These are phyloP conservation scores for Mikania micrantha DNA, from an alignment of 129 eudicot genomes.

Conservation along the genomic window DNA sequence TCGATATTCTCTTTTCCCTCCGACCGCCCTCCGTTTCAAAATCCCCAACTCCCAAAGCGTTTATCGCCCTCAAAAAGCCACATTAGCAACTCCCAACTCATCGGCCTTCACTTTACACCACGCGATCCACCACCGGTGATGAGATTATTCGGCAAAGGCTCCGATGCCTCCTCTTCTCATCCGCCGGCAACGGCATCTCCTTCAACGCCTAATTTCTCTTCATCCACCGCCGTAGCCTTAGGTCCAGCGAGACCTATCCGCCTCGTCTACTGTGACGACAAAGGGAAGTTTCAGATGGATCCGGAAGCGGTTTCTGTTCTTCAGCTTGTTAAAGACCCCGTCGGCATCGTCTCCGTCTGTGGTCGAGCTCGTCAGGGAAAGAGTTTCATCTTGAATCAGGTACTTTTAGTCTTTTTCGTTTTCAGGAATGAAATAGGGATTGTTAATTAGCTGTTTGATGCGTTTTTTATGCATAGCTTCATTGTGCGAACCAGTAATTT, in stretches of 20 bases:
- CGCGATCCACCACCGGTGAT: conserved; percentile 10
- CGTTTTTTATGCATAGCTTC: neutral
- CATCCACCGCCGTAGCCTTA: conserved; percentile 30
- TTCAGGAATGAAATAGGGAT: conserved; percentile 19
- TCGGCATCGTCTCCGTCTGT: conserved; percentile 90
- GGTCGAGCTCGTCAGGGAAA: conserved; percentile 99
- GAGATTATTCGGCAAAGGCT: conserved; percentile 35
- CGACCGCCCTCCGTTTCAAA: neutral
- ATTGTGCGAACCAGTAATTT: neutral
- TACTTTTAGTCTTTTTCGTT: neutral
- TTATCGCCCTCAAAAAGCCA: neutral
- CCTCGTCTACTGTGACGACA: conserved; percentile 83
- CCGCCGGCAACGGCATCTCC: conserved; percentile 23
- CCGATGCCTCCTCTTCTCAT: conserved; percentile 48
- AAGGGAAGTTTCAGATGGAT: conserved; percentile 89
- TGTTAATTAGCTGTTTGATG: neutral
- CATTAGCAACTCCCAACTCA: conserved; percentile 14
- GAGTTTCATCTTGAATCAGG: conserved; percentile 90
- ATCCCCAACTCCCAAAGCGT: neutral
- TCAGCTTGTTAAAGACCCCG: conserved; percentile 86
- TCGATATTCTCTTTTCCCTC: neutral
- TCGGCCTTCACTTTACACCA: conserved; percentile 11
- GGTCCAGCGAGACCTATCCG: conserved; percentile 92
- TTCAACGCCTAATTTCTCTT: conserved; percentile 9
- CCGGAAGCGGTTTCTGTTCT: conserved; percentile 90